These are phyloP conservation scores for Hypomyces rosellus DNA, from an alignment of 2,329 filamentous ascomycete genomes.

Conservation along the genomic window DNA sequence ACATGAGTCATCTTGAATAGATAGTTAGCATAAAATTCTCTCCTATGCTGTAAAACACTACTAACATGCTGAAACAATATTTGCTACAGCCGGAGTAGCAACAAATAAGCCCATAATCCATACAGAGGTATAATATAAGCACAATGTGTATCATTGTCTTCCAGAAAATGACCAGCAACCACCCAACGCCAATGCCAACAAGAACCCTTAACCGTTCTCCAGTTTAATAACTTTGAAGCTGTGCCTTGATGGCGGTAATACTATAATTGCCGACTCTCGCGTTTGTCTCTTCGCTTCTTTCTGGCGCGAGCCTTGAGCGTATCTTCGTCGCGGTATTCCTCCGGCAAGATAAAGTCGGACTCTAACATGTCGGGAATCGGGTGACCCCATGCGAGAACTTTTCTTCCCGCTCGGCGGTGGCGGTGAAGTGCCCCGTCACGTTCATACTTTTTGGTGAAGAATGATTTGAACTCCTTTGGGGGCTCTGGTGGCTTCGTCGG, in stretches of 20 bases:
- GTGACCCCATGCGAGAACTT: conserved; percentile 72
- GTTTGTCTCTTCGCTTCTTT: conserved; percentile 54
- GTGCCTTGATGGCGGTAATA: background rate
- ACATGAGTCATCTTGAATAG: no score
- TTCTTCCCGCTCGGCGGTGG: conserved; percentile 62
- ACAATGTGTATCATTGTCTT: no score
- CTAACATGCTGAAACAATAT: no score
- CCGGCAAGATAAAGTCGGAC: conserved; percentile 68
- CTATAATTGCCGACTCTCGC: conserved; percentile 38
- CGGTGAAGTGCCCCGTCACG: conserved; percentile 73
- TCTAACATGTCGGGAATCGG: conserved; percentile 67
- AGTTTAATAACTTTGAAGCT: background rate
- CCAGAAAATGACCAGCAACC: background rate
- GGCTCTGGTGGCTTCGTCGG: conserved; percentile 31
- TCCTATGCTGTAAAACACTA: no score
- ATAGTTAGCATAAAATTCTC: no score
- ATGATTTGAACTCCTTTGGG: conserved; percentile 69
- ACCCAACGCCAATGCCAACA: background rate
- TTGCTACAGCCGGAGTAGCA: no score
- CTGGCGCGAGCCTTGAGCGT: conserved; percentile 53
- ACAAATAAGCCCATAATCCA: no score
- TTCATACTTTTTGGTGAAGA: conserved; percentile 74
- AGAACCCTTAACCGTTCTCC: background rate
- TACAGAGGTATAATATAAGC: no score
- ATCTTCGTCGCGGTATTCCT: conserved; percentile 53